Evolutionary conservation across 106 monocot species (phyloP), one percentile per base, ranked within the genome.

Genomic region (Allium sativum): DNA sequence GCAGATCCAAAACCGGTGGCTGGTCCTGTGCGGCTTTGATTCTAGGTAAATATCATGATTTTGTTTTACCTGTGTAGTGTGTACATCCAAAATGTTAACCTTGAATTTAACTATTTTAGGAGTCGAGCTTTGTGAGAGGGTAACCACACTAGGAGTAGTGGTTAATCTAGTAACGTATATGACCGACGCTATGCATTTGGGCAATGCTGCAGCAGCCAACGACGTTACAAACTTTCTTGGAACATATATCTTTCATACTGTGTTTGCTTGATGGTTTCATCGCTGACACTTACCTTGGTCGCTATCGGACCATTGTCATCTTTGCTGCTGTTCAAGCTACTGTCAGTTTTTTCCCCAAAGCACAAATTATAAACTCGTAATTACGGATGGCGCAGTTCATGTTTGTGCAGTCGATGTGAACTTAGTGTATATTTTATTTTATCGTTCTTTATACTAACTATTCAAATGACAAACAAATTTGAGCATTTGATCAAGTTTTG

Each of bases 141-240:
- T 86, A 60, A 79, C 86, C 17, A 76, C 86, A 40, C 72, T 86
- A 15, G 81, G 81, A 9, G 78, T 85, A n/a, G 75, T 77, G 7
- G 81, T 85, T 46, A 85, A 85, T 57, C 72, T 86, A 31, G 81
- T 85, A 48, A 81, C 81, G 50, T 86, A 86, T 75, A 12, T 86
- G 54, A 86, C 82, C 7, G 73, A 73, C 44, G 79, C 79, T 18
- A 82, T 86, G 86, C 86, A 82, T 66, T 69, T 86, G 44, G 79
- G 86, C 70, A 86, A 82, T 76, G 82, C 86, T 18, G 63, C 67
- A n/a, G 65, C 86, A 41, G 82, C 87, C 67, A 65, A 65, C 22
- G 52, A 14, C 51, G 64, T 65, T 40, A 52, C 64, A 31, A 65
- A 65, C 64, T 65, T 85, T 61, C 45, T 85, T 0, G 84, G 84